Conservation (phyloP, 805 yeast genomes). For the Lachancea sp. region DNA sequence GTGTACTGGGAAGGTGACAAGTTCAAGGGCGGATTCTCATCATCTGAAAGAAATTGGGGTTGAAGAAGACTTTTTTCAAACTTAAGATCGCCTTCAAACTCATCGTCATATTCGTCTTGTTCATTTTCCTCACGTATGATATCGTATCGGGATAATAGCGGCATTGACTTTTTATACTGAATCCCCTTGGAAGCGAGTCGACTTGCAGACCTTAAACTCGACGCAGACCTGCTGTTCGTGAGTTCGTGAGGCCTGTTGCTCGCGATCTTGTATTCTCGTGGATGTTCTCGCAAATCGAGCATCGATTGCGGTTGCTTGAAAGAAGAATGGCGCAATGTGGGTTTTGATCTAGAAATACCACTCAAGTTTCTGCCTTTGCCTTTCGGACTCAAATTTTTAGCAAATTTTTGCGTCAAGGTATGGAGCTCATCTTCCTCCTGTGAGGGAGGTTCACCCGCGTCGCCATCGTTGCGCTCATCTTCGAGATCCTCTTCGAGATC, state of each 20-base stretch:
- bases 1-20: constrained; percentile 27
- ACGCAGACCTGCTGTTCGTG: constrained; percentile 26
- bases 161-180: constrained; percentile 28
- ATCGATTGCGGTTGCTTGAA: constrained; percentile 31
- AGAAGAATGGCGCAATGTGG: constrained; percentile 4
- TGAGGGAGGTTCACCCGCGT: background rate
- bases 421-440: constrained; percentile 8
- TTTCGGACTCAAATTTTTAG: constrained; percentile 7
- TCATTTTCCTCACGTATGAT: constrained; percentile 10
- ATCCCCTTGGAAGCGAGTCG: constrained; percentile 13
- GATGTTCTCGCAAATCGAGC: constrained; percentile 23
- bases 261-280: background rate
- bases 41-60: constrained; percentile 24
- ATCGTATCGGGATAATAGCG: constrained; percentile 16
- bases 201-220: constrained; percentile 16
- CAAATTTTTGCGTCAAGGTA: constrained; percentile 16
- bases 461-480: background rate
- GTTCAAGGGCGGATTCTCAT: constrained; percentile 13
- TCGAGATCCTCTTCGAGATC: background rate
- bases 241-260: constrained; percentile 10
- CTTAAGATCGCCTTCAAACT: constrained; percentile 14
- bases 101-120: constrained; percentile 11
- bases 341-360: constrained; percentile 4
- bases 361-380: constrained; percentile 1
- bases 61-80: constrained; percentile 24